phyloP scores from a whole-genome alignment of 768 basidiomycete genomes.

The Clitopilus hobsonii region DNA sequence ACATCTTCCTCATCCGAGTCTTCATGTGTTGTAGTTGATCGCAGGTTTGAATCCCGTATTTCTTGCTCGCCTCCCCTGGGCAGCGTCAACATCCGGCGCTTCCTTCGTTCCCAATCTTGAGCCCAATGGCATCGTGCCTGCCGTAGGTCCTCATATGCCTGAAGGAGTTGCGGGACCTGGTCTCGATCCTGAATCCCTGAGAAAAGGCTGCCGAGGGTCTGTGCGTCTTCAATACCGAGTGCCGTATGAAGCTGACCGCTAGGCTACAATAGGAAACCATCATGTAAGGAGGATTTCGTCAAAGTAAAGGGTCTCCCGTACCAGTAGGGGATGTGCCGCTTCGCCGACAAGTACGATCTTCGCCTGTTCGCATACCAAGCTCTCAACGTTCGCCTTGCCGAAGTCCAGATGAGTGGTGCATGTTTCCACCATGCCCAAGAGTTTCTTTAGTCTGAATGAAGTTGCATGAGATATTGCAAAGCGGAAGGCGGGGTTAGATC shows the following conservation, averaged over 20 bases:
- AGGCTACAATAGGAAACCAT: constrained; percentile 32
- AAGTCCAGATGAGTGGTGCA: constrained; percentile 25
- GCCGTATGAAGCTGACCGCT: constrained; percentile 46
- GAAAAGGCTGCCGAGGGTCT: constrained; percentile 56
- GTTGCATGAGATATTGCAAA: not conserved
- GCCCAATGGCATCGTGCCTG: constrained; percentile 45
- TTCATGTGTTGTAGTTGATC: constrained; percentile 25
- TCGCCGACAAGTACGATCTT: constrained; percentile 53
- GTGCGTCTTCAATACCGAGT: constrained; percentile 58
- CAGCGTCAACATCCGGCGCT: constrained; percentile 39
- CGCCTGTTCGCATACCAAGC: constrained; percentile 43
- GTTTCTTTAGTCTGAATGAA: constrained; percentile 24
- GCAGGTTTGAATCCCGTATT: constrained; percentile 37
- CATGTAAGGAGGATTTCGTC: not conserved
- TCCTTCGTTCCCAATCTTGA: constrained; percentile 38
- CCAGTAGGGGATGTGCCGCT: constrained; percentile 55
- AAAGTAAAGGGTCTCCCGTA: constrained; percentile 12
- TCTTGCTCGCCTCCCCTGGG: constrained; percentile 39
- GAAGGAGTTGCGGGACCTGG: constrained; percentile 46
- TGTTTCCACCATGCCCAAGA: constrained; percentile 23
- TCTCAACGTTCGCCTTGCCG: constrained; percentile 31
- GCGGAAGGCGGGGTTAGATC: not conserved
- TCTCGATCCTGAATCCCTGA: constrained; percentile 39
- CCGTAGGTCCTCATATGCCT: constrained; percentile 56
- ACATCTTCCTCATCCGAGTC: constrained; percentile 31